Percentiles rank a stretch among this genome's conserved stretches.
Conservation (phyloP, 139 green algal genomes). For the Chlorella sp. region DNA sequence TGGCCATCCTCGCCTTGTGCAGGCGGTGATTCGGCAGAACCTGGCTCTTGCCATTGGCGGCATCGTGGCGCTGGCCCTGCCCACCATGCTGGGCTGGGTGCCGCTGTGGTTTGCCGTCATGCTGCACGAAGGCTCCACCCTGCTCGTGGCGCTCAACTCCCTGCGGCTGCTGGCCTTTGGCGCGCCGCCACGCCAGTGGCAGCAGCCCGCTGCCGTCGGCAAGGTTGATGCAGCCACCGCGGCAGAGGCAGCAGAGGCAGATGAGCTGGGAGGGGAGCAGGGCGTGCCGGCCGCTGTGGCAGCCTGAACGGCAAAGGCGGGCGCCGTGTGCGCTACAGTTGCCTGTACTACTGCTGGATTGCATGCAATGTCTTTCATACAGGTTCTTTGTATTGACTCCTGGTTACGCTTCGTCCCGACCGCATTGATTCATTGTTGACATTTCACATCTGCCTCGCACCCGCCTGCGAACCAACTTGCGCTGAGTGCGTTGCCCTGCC, state of each 20-base stretch:
- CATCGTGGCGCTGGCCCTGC: slow-evolving; percentile 76
- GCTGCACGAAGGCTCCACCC: slow-evolving; percentile 91
- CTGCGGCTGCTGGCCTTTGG: slow-evolving; percentile 70
- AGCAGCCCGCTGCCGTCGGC: background rate
- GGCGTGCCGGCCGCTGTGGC: no score
- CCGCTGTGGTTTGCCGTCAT: slow-evolving; percentile 91
- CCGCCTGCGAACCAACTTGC: background rate
- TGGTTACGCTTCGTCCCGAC: no score
- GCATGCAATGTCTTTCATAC: no score
- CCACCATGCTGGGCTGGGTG: slow-evolving; percentile 83
- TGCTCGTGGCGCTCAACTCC: slow-evolving; percentile 92
- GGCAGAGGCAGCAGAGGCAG: no score
- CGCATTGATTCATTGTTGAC: background rate
- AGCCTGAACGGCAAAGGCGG: no score
- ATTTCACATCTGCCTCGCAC: slow-evolving; percentile 17
- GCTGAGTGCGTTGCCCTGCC: no score
- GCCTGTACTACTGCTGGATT: no score
- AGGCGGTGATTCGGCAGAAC: slow-evolving; percentile 77
- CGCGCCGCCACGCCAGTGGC: background rate
- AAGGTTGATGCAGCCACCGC: no score
- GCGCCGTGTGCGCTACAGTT: no score
- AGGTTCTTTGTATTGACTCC: no score
- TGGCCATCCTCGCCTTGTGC: background rate
- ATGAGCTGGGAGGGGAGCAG: no score
- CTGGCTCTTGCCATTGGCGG: slow-evolving; percentile 79